Percentiles rank a stretch among this genome's conserved stretches.
Evolutionary conservation across 306 rosid species (phyloP).

Genomic region (Vigna unguiculata): DNA sequence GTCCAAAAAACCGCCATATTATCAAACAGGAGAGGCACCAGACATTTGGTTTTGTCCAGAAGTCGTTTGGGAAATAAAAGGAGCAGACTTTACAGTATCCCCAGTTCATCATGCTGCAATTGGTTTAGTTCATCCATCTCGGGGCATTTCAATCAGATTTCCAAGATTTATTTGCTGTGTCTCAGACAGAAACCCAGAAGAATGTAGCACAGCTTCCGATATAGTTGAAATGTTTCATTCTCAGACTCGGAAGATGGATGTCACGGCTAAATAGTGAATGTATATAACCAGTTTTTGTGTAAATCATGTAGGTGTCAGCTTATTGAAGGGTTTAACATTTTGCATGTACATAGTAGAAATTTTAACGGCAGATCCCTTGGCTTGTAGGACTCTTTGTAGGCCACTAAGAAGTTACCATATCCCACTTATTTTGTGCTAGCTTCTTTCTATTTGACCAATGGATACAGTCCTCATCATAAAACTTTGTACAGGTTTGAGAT

Average conservation of each 20-base stretch:
- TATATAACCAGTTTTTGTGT: conserved; percentile 26
- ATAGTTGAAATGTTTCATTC: conserved; percentile 78
- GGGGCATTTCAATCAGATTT: conserved; percentile 92
- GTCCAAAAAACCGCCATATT: conserved; percentile 78
- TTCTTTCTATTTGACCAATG: background rate
- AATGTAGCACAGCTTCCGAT: conserved; percentile 79
- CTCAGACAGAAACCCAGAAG: conserved; percentile 80
- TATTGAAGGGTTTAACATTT: background rate
- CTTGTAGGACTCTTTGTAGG: background rate
- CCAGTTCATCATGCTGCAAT: conserved; percentile 93
- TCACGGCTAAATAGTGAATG: conserved; percentile 53
- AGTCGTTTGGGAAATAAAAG: conserved; percentile 89
- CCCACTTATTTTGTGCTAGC: background rate
- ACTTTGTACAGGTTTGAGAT: background rate
- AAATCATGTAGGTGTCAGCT: conserved; percentile 36
- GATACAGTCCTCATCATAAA: background rate
- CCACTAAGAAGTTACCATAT: background rate
- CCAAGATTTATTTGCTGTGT: conserved; percentile 67
- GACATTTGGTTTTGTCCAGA: conserved; percentile 77
- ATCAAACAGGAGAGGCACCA: conserved; percentile 77
- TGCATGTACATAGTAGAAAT: background rate
- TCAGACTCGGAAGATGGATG: conserved; percentile 87
- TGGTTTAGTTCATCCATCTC: conserved; percentile 80
- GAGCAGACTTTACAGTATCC: conserved; percentile 88
- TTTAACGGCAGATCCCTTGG: background rate